phyloP scores from a whole-genome alignment of 1,284 basidiomycete genomes.

The Cryptococcus sp. region DNA sequence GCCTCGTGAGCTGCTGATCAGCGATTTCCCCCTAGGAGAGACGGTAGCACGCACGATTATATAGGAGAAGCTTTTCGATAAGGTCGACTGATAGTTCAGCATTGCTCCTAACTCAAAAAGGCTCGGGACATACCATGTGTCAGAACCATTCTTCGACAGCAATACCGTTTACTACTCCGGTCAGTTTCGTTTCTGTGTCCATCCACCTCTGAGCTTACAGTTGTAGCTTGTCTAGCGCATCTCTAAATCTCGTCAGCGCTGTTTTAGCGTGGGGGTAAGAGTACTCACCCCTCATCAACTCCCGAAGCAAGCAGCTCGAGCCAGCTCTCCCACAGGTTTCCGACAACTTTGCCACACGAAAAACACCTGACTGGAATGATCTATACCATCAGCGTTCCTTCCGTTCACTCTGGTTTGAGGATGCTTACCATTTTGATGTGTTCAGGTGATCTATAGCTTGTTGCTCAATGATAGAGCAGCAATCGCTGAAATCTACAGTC shows the following conservation, averaged over 20 bases:
- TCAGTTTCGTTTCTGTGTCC: not conserved
- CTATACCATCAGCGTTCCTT: conserved; percentile 19
- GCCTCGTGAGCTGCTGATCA: not conserved
- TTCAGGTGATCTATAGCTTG: no score
- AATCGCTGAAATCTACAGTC: not conserved
- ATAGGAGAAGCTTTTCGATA: conserved; percentile 92
- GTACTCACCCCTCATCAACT: conserved; percentile 74
- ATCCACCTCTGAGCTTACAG: conserved; percentile 47
- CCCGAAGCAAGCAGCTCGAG: conserved; percentile 72
- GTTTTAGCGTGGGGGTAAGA: conserved; percentile 1
- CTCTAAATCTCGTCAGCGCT: conserved; percentile 53
- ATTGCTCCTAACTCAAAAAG: not conserved
- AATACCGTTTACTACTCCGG: conserved; percentile 68
- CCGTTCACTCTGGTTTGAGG: not conserved
- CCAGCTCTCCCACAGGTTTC: conserved; percentile 87
- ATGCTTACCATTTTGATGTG: conserved; percentile 4
- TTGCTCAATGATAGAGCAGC: no score
- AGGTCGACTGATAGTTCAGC: conserved; percentile 57
- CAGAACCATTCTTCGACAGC: conserved; percentile 94
- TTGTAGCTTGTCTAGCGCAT: conserved; percentile 85
- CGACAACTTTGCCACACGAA: conserved; percentile 88
- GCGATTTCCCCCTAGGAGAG: not conserved
- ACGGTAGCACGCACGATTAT: conserved; percentile 70
- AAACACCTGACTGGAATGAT: conserved; percentile 57
- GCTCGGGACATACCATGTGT: conserved; percentile 65